These are phyloP conservation scores for Eremothecium gossypii DNA, from an alignment of 1,139 yeast genomes.

Conservation along the genomic window DNA sequence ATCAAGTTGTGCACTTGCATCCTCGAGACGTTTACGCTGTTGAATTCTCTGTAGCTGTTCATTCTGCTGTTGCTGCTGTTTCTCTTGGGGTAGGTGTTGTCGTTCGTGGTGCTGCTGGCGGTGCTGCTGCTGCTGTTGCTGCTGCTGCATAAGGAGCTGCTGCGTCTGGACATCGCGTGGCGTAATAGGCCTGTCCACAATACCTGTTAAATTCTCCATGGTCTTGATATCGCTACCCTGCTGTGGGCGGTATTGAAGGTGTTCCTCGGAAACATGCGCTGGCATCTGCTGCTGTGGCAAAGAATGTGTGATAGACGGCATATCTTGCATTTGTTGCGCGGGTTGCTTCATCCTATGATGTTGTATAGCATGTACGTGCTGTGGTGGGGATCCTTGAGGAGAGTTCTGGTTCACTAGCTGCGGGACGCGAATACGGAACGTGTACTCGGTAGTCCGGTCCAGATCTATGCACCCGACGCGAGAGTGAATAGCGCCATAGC, in stretches of 20 bases:
- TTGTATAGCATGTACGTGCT: constrained; percentile 33
- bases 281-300: constrained; percentile 18
- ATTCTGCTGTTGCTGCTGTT: constrained; percentile 32
- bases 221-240: neutral
- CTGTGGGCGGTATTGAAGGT: constrained; percentile 26
- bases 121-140: constrained; percentile 7
- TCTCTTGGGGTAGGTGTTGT: constrained; percentile 26
- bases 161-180: constrained; percentile 5
- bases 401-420: constrained; percentile 29
- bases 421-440: constrained; percentile 59
- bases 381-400: constrained; percentile 35
- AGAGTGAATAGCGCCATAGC: constrained; percentile 60
- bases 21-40: constrained; percentile 24
- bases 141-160: constrained; percentile 5
- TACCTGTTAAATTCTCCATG: neutral
- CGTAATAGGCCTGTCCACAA: constrained; percentile 1
- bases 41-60: constrained; percentile 17
- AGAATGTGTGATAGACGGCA: too few relatives aligned
- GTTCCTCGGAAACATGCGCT: constrained; percentile 12
- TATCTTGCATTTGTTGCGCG: constrained; percentile 28
- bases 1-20: constrained; percentile 26
- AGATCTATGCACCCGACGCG: constrained; percentile 67
- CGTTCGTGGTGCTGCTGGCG: constrained; percentile 9
- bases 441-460: constrained; percentile 47
- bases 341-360: constrained; percentile 32